A percentile compares a stretch with the other conserved stretches of the same genome.
Evolutionary conservation across 2,329 filamentous ascomycete species (phyloP).

Genomic region (Fusarium sp.): DNA sequence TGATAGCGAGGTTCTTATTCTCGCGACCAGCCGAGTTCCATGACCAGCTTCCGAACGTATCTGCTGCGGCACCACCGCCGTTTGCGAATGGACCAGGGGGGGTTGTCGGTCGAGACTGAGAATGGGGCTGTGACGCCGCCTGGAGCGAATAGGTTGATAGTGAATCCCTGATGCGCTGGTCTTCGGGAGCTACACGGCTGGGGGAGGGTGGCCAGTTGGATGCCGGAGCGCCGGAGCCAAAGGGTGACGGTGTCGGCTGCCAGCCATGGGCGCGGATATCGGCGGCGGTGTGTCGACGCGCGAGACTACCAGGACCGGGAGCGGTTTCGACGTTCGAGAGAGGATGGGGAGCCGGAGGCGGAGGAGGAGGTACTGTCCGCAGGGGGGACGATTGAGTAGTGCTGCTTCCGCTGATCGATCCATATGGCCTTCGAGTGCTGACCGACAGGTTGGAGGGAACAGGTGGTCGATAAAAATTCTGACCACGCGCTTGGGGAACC

Average conservation of each 20-base stretch:
- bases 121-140: conserved; percentile 53
- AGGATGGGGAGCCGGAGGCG: conserved; percentile 73
- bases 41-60: conserved; percentile 67
- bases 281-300: conserved; percentile 90
- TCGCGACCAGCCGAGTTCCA: conserved; percentile 66
- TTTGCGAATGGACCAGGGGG: conserved; percentile 64
- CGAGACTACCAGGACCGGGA: conserved; percentile 76
- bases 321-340: conserved; percentile 72
- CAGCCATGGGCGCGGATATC: conserved; percentile 93
- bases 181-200: conserved; percentile 61
- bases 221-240: conserved; percentile 66
- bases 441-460: conserved; percentile 85
- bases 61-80: conserved; percentile 51
- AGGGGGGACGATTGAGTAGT: conserved; percentile 76
- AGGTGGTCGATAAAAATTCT: conserved; percentile 77
- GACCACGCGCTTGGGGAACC: conserved; percentile 69
- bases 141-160: conserved; percentile 67
- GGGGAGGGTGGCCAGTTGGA: conserved; percentile 68
- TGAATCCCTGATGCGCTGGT: conserved; percentile 68
- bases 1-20: conserved; percentile 62
- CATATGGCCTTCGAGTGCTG: conserved; percentile 82
- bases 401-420: conserved; percentile 83
- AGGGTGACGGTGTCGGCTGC: conserved; percentile 74
- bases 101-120: conserved; percentile 67
- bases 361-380: conserved; percentile 75